These are phyloP conservation scores for Prunus dulcis DNA, from an alignment of 306 rosid species.

Conservation along the genomic window DNA sequence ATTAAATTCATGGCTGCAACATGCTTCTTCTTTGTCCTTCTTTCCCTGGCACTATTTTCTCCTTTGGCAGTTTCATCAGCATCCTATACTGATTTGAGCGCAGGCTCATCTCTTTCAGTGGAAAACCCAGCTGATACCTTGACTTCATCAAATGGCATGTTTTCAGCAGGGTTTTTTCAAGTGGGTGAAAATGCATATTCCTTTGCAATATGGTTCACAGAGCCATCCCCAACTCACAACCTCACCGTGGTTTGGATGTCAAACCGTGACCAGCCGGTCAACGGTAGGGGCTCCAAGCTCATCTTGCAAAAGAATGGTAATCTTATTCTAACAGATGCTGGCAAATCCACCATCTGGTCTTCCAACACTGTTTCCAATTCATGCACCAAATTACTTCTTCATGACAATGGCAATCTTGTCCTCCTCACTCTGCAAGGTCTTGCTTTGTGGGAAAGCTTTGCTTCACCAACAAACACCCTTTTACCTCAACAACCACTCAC, in stretches of 20 bases:
- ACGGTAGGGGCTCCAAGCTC: constrained; percentile 44
- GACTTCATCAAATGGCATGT: constrained; percentile 35
- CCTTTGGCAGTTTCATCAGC: constrained; percentile 9
- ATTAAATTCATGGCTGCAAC: neutral
- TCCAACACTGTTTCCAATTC: constrained; percentile 29
- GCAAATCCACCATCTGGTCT: constrained; percentile 35
- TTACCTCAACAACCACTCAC: constrained; percentile 46
- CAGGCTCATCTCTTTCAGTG: constrained; percentile 38
- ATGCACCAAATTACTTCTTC: constrained; percentile 13
- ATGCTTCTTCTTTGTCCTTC: neutral
- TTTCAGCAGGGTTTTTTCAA: constrained; percentile 47
- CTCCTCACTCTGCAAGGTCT: neutral
- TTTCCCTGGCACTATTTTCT: neutral
- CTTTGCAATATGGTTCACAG: constrained; percentile 45
- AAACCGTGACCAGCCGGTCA: constrained; percentile 41
- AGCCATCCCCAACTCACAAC: neutral
- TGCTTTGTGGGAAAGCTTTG: constrained; percentile 51
- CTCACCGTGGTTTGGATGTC: constrained; percentile 48
- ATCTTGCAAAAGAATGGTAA: constrained; percentile 31
- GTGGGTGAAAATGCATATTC: constrained; percentile 48
- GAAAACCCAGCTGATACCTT: constrained; percentile 26
- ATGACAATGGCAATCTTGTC: constrained; percentile 45
- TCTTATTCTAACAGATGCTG: constrained; percentile 39
- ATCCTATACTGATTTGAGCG: constrained; percentile 1
- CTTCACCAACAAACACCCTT: constrained; percentile 54